Base-by-base conservation (phyloP, 2,329 filamentous ascomycete species). In the Aspergillus tubingensis region DNA sequence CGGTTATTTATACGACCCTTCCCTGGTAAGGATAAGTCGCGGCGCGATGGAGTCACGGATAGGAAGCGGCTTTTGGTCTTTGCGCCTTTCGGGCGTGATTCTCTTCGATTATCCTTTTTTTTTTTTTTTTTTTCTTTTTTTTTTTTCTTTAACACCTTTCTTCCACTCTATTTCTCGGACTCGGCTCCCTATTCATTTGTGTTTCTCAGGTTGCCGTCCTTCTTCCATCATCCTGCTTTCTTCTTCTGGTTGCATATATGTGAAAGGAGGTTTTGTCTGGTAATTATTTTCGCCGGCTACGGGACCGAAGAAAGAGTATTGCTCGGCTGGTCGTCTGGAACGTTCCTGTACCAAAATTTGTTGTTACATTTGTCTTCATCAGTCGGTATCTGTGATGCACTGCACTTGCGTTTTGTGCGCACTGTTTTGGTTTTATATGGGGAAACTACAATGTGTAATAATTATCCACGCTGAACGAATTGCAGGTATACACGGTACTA, bases 31-130 rank as follows among this genome's bases (percentile, higher is more conserved):
- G 56, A 58, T 54, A 54, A 57, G 53, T 57, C 56, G 50, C 51
- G 62, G 62, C 62, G 63, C 58, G 61, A 63, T 57, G 63, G 64
- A 64, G 63, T 65, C 54, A 30, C 5, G 47, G 47, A 19, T 50
- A 50, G 23, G 47, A 30, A 50, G 23, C 25, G n/a, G 25, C 8
- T n/a, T 50, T 32, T 50, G 52, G 21, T n/a, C 23, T 39, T 27
- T 27, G 25, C 43, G 23, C 17, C 32, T 56, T 19, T 17, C 54
- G n/a, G 54, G 52, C 19, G 3, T 36, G 32, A 32, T 57, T 32
- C 30, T 21, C 38, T 38, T 17, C 21, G 21, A 30, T 47, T 60
- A 61, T 38, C 27, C 39, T 59, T 39, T 50, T 56, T 61, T 13
- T 36, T 48, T 62, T 6, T 23, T 19, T 19, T 41, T 52, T 51